Evolutionary conservation across 495 filamentous ascomycete genomes (phyloP).

Genomic region (Apiosordaria backusii): DNA sequence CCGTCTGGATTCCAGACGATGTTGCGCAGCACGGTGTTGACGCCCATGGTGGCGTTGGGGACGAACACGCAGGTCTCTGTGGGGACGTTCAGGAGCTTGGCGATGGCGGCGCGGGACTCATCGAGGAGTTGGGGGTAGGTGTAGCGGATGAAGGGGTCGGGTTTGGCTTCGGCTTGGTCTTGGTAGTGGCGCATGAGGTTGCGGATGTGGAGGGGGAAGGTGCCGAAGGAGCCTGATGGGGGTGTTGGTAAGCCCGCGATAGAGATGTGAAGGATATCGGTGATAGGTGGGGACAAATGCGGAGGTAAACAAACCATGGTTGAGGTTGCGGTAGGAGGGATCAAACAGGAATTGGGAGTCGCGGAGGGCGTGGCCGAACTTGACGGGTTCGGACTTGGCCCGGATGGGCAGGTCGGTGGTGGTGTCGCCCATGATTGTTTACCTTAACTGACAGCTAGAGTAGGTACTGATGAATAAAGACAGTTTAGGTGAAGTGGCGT

Average conservation of each 20-base stretch:
- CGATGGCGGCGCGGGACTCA: constrained; percentile 59
- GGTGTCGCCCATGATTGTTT: neutral
- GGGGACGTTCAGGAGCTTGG: constrained; percentile 59
- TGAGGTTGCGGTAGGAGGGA: constrained; percentile 65
- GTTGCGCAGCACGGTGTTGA: constrained; percentile 77
- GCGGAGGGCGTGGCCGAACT: constrained; percentile 56
- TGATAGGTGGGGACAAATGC: neutral
- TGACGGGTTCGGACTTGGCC: constrained; percentile 2
- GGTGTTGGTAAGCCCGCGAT: neutral
- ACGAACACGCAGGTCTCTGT: constrained; percentile 68
- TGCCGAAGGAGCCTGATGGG: constrained; percentile 69
- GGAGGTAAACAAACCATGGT: constrained; percentile 61
- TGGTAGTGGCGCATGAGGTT: constrained; percentile 56
- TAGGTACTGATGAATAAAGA: neutral
- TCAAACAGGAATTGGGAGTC: constrained; percentile 70
- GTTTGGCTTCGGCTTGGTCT: constrained; percentile 55
- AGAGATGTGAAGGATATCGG: neutral
- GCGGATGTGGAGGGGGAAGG: constrained; percentile 61
- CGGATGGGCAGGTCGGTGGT: neutral
- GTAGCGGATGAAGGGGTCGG: constrained; percentile 72
- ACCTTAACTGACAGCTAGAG: neutral
- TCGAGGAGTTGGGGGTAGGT: constrained; percentile 57
- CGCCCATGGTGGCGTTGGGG: constrained; percentile 73
- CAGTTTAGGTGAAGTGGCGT: neutral
- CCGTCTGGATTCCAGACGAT: constrained; percentile 50